Evolutionary conservation across 768 basidiomycete genomes (phyloP).

Genomic region (Lentinula edodes): DNA sequence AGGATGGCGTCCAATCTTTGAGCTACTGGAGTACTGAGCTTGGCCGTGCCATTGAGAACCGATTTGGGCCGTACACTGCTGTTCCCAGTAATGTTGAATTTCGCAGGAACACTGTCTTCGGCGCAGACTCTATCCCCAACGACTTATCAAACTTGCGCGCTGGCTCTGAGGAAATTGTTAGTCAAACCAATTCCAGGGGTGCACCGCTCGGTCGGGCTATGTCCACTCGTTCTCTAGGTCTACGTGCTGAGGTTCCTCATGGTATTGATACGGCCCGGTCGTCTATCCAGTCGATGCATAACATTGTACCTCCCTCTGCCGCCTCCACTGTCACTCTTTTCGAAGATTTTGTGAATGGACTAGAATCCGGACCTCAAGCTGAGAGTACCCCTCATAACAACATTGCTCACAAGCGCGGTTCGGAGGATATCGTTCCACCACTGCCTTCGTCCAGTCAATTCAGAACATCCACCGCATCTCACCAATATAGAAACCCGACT

Average conservation of each 20-base stretch:
- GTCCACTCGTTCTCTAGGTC: conserved; percentile 40
- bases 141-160: conserved; percentile 26
- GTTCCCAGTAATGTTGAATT: conserved; percentile 36
- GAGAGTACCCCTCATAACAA: conserved; percentile 63
- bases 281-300: conserved; percentile 37
- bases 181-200: conserved; percentile 16
- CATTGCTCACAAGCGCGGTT: conserved; percentile 27
- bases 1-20: conserved; percentile 48
- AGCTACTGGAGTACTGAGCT: conserved; percentile 52
- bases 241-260: conserved; percentile 47
- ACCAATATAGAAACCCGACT: conserved; percentile 13
- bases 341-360: conserved; percentile 42
- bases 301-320: conserved; percentile 40
- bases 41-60: conserved; percentile 40
- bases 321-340: conserved; percentile 60
- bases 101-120: conserved; percentile 44
- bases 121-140: conserved; percentile 34
- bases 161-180: conserved; percentile 35
- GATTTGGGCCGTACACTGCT: conserved; percentile 32
- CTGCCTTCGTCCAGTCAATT: conserved; percentile 18
- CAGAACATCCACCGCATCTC: conserved; percentile 16
- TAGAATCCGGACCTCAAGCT: conserved; percentile 40
- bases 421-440: conserved; percentile 24
- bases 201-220: conserved; percentile 25
- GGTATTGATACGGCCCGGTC: conserved; percentile 45